Base-by-base conservation (phyloP, 2,329 filamentous ascomycete genomes). In the Colletotrichum sp. region DNA sequence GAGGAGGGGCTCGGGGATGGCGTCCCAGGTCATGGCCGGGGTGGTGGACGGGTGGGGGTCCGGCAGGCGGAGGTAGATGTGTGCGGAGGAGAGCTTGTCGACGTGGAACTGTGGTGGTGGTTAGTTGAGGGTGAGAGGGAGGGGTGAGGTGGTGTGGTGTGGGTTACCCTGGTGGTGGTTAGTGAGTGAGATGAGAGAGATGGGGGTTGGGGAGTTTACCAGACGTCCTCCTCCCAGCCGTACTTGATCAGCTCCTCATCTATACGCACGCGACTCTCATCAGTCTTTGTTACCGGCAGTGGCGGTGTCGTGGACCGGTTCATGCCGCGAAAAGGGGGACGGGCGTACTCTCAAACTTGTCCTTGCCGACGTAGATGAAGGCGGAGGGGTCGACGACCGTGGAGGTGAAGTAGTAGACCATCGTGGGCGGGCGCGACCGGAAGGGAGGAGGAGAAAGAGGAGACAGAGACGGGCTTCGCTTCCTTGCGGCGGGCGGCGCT, bases 371-470 rank as follows among this genome's bases (percentile, higher is more conserved):
- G 84, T 99, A 99, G 82, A 99, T 93, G 83, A 94, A 96, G 57
- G 95, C 96, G 36, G 95, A 84, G 3, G 97, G 96, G 15, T 93
- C 90, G 52, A 98, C 95, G 57, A 93, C 92, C 77, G 92, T 96
- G 30, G 96, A 99, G 2, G 93, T 97, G 85, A 97, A 99, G 86
- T 99, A 99, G 87, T 95, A 98, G 63, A 99, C 97, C 97, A 99
- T 98, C 32, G 28, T 30, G 18, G 39, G 39, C 39, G 39, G 39
- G 39, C 39, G 39, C 39, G 39, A 49, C 18, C 39, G 39, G 39
- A 49, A 0, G 39, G 39, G 39, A 49, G 39, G 39, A 49, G 39
- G 9, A 49, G 39, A 49, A 44, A 49, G 39, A 9, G 39, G 18
- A 49, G 18, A 49, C 3, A n/a, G 39, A 6, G 36, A n/a, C 39